These are phyloP conservation scores for Colletotrichum echinochloae DNA, from an alignment of 2,329 filamentous ascomycete genomes.

Conservation along the genomic window DNA sequence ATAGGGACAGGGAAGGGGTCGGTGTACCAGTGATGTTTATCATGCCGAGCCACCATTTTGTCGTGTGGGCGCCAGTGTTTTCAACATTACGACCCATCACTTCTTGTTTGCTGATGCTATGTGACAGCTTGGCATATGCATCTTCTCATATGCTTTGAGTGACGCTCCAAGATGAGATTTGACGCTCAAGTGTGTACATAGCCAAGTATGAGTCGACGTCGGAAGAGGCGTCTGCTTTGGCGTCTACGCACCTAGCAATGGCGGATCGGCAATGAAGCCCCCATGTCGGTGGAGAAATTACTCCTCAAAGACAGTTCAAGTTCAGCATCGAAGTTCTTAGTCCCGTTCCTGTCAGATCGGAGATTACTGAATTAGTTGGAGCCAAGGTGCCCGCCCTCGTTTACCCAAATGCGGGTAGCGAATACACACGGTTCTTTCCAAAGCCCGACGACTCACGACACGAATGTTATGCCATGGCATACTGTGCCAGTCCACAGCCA, in stretches of 20 bases:
- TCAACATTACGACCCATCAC: constrained; percentile 62
- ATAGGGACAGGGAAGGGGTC: constrained; percentile 58
- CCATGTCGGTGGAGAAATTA: constrained; percentile 62
- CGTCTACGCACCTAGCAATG: constrained; percentile 65
- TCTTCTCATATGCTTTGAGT: constrained; percentile 48
- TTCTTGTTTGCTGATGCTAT: constrained; percentile 52
- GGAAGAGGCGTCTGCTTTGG: constrained; percentile 60
- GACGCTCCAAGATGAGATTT: constrained; percentile 38
- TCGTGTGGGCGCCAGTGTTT: constrained; percentile 56
- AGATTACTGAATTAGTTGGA: not conserved
- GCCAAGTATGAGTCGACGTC: not conserved
- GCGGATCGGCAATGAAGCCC: constrained; percentile 54
- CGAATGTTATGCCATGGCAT: not conserved
- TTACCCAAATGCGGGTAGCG: not conserved
- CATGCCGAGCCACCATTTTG: constrained; percentile 65
- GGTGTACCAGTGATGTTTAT: constrained; percentile 65
- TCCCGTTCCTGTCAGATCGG: not conserved
- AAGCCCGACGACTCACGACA: not conserved
- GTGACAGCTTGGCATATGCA: constrained; percentile 47
- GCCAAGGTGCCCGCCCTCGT: not conserved
- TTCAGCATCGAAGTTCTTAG: constrained; percentile 44
- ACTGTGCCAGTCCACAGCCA: not conserved
- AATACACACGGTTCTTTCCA: not conserved
- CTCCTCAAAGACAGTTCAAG: constrained; percentile 52
- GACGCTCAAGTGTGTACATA: constrained; percentile 49